Base-by-base conservation (phyloP, 176 grass and related monocot species). In the Metroxylon sagu region DNA sequence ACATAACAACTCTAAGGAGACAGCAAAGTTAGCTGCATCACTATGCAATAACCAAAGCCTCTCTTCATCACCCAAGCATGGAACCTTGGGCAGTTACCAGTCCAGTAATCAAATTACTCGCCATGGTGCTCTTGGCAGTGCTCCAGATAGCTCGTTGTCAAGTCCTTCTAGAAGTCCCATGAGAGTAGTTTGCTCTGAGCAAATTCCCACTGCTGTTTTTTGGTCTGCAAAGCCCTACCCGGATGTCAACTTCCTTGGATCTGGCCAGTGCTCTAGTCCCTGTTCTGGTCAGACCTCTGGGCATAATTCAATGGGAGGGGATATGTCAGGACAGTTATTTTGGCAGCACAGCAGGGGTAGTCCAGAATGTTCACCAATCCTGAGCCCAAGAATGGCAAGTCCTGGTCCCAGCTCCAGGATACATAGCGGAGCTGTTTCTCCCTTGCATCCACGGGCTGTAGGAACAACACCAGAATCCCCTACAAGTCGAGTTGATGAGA, bases 281-380 rank as follows among this genome's bases (percentile, higher is more conserved):
- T 87, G 93, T 66, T 98, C 93, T 58, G 93, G 93, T 50, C 93
- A 98, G 69, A 98, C 87, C 12, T 98, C 93, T 65, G 87, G 93
- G 19, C 93, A 98, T 85, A 98, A 98, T 70, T 98, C 93, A 49
- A 82, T 98, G 56, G 93, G 93, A 72, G 93, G 81, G 52, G 93
- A 98, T 69, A 98, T 92, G 84, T 67, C 92, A 31, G 81, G 77
- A 25, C 87, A 91, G 39, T 61, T 88, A 69, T 82, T 98, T 58
- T 98, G 84, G 93, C 93, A 92, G 31, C 93, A 82, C 62, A 92
- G 87, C 73, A 82, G 89, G 60, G 80, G 80, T 51, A 94, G 84
- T 70, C 87, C 93, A 69, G 93, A 98, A 59, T 98, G 76, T 77
- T 98, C 93, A 18, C 93, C 93, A 31, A 79, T 98, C 72, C 76